Evolutionary conservation across 2,329 filamentous ascomycete genomes (phyloP).

Genomic region (Trichoderma breve): DNA sequence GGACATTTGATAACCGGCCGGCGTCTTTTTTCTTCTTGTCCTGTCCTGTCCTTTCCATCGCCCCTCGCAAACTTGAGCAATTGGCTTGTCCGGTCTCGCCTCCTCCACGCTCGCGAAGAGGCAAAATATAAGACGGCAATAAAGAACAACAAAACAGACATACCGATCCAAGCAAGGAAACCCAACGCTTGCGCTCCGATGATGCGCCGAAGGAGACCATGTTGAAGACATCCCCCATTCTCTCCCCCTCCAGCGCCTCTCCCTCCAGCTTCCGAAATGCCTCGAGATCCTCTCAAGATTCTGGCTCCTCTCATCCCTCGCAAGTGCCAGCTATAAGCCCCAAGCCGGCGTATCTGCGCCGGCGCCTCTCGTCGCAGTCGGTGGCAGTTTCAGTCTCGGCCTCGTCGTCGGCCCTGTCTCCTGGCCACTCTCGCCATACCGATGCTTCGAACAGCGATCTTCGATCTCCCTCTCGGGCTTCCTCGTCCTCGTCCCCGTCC

Average conservation of each 20-base stretch:
- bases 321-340: slow-evolving; percentile 16
- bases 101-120: neutral
- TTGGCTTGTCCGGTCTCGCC: neutral
- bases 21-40: neutral
- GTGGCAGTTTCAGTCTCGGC: slow-evolving; percentile 4
- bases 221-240: slow-evolving; percentile 58
- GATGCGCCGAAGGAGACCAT: slow-evolving; percentile 54
- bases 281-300: slow-evolving; percentile 21
- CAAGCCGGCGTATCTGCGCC: slow-evolving; percentile 21
- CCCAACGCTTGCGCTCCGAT: slow-evolving; percentile 33
- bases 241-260: slow-evolving; percentile 52
- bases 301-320: slow-evolving; percentile 2
- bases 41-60: neutral
- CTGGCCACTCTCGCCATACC: neutral
- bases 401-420: slow-evolving; percentile 13
- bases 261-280: slow-evolving; percentile 45
- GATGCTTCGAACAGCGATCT: neutral
- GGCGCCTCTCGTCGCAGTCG: slow-evolving; percentile 9
- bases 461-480: slow-evolving; percentile 11
- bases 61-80: neutral
- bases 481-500: neutral
- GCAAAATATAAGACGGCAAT: neutral
- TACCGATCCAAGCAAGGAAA: neutral
- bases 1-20: slow-evolving; percentile 5
- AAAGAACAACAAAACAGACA: neutral